Percentiles rank a stretch among this genome's conserved stretches.
These are phyloP conservation scores for Trametes elegans DNA, from an alignment of 768 basidiomycete genomes.

Conservation along the genomic window DNA sequence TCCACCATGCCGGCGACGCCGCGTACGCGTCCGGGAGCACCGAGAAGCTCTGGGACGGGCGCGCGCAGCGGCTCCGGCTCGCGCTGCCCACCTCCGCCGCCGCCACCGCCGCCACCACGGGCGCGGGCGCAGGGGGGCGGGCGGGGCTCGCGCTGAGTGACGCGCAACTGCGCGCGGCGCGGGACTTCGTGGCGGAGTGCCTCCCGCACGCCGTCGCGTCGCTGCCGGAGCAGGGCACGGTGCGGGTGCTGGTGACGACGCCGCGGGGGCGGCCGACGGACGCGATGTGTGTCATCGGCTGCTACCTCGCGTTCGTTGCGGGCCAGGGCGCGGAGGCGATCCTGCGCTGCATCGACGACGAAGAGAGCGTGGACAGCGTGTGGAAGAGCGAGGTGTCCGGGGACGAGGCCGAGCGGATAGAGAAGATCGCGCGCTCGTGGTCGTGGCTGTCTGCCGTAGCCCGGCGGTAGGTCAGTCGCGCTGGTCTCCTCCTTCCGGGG, in stretches of 20 bases:
- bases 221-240: constrained; percentile 6
- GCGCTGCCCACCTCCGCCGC: constrained; percentile 17
- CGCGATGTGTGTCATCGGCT: constrained; percentile 28
- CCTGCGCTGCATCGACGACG: constrained; percentile 26
- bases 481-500: neutral
- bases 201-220: constrained; percentile 28
- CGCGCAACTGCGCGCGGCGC: constrained; percentile 37
- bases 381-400: constrained; percentile 33
- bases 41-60: constrained; percentile 9
- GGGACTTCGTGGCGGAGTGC: constrained; percentile 43
- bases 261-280: constrained; percentile 32
- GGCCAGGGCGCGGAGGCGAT: constrained; percentile 23
- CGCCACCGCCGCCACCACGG: no score
- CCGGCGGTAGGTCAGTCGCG: neutral
- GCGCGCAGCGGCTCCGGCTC: constrained; percentile 21
- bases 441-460: constrained; percentile 20
- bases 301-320: constrained; percentile 31
- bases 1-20: constrained; percentile 14
- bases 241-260: constrained; percentile 29
- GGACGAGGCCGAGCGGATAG: constrained; percentile 27
- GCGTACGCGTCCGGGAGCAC: neutral
- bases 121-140: constrained; percentile 4
- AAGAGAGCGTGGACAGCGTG: constrained; percentile 25
- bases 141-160: constrained; percentile 29
- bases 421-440: constrained; percentile 28